Evolutionary conservation across 2,329 filamentous ascomycete species (phyloP).

Genomic region (Venturia pyrina): DNA sequence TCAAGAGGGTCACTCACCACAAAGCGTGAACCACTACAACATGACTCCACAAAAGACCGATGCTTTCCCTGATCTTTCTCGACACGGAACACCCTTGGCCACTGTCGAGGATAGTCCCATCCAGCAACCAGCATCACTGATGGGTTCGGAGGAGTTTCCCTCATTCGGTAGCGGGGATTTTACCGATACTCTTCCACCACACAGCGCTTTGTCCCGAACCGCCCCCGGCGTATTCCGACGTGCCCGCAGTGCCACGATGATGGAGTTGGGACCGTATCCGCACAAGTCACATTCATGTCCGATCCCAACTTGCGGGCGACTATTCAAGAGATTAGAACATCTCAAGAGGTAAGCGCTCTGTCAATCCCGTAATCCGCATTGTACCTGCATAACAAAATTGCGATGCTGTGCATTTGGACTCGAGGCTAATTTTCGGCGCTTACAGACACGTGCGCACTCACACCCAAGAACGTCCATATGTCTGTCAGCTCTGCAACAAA

Average conservation of each 20-base stretch:
- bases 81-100: conserved; percentile 82
- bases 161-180: conserved; percentile 54
- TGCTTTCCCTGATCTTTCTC: conserved; percentile 64
- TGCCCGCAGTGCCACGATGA: conserved; percentile 87
- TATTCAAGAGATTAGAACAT: conserved; percentile 99
- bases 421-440: conserved; percentile 38
- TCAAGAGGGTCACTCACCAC: conserved; percentile 48
- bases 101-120: conserved; percentile 74
- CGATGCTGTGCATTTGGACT: conserved; percentile 17
- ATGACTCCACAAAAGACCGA: conserved; percentile 69
- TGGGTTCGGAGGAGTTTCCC: conserved; percentile 61
- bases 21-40: conserved; percentile 35
- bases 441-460: conserved; percentile 94
- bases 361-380: conserved; percentile 7
- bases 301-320: conserved; percentile 92
- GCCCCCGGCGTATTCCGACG: conserved; percentile 70
- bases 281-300: conserved; percentile 98
- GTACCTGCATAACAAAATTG: conserved; percentile 20
- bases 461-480: conserved; percentile 97
- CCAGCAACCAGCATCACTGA: conserved; percentile 55
- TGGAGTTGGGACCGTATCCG: conserved; percentile 92
- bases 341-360: conserved; percentile 78
- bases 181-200: conserved; percentile 36
- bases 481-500: conserved; percentile 96
- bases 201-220: conserved; percentile 49